Base-by-base conservation (phyloP, 1,284 basidiomycete species). In the Heterobasidion irregulare region DNA sequence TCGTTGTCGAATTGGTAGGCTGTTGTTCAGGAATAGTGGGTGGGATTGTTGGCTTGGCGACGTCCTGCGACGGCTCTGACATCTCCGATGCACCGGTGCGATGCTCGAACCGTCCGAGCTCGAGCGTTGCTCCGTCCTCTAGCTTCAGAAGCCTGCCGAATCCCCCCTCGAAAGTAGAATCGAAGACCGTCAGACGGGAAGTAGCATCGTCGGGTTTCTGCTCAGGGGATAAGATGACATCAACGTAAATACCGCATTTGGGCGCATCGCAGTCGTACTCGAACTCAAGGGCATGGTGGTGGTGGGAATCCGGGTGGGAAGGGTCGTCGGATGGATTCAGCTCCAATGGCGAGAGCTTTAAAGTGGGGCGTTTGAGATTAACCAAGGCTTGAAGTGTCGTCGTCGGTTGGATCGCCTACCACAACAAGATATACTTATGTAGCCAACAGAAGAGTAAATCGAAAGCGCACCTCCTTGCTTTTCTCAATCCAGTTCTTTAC, bases 321-420 rank as follows among this genome's bases (percentile, higher is more conserved):
- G 68, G 64, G 57, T 74, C 74, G 49, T 77, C 74, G 6, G 70
- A 68, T 0, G 77, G 69, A 18, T 79, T 74, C 16, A 72, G 64
- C 9, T 76, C 72, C 49, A 84, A 76, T n/a, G 83, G 91, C 38
- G 79, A 89, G 47, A 83, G 80, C 48, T 79, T 86, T 54, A 84
- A 75, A 1, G 89, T 85, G 0, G 92, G 93, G 8, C 92, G 82
- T 67, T 94, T 94, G 63, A 95, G 82, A 65, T 94, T 94, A 59
- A 95, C 92, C 35, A 94, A 78, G 0, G 92, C 92, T 72, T 95
- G 92, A 0, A 95, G 75, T 1, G 92, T 94, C 0, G 92, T 95
- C 0, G 92, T 94, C 0, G 91, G 83, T 63, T 92, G 87, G 8
- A 84, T 78, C 13, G 81, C 70, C 88, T 92, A 58, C 7, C 34